Base-by-base conservation (phyloP, 1,284 basidiomycete genomes). In the Cystobasidium sp. region DNA sequence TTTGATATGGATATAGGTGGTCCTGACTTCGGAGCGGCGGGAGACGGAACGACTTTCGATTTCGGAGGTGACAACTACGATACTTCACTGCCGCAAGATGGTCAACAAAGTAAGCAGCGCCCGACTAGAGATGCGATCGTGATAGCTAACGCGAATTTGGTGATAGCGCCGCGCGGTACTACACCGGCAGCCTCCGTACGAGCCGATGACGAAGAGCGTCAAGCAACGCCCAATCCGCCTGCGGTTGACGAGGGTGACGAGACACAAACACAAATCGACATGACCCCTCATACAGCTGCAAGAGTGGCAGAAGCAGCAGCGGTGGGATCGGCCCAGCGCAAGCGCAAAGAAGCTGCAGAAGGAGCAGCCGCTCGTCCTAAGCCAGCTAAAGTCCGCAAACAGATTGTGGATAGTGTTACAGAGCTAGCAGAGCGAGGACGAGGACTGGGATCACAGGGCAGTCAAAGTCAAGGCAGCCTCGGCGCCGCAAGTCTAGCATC, bases 381-480 rank as follows among this genome's bases (percentile, higher is more conserved):
- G 80, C 90, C 90, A 79, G 91, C 92, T 75, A 89, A 92, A 72
- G 89, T 81, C 80, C 78, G 79, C 83, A 82, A 81, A 70, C 82
- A 83, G 59, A 84, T 86, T 75, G 83, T 87, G 43, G 86, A 96
- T 81, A 86, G 88, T 14, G 88, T 92, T 56, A 93, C 91, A 2
- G 93, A 96, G 83, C 86, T 95, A 39, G 85, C 87, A n/a, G 88
- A 72, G 5, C 74, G 59, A 61, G 56, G 70, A 1, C 51, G 70
- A 46, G 39, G 70, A 46, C 31, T 65, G 6, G 20, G 18, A 47
- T 61, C 51, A 52, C 69, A 52, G 52, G 43, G 44, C 18, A 66
- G 69, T 39, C 71, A 75, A 37, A 46, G 41, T n/a, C 62, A 66
- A 41, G 46, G 22, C 6, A n/a, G 37, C 20, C 24, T 66, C 20